Percentiles rank a stretch among this genome's conserved stretches.
These are phyloP conservation scores for Wolfiporia cocos DNA, from an alignment of 1,284 basidiomycete species.

Conservation along the genomic window DNA sequence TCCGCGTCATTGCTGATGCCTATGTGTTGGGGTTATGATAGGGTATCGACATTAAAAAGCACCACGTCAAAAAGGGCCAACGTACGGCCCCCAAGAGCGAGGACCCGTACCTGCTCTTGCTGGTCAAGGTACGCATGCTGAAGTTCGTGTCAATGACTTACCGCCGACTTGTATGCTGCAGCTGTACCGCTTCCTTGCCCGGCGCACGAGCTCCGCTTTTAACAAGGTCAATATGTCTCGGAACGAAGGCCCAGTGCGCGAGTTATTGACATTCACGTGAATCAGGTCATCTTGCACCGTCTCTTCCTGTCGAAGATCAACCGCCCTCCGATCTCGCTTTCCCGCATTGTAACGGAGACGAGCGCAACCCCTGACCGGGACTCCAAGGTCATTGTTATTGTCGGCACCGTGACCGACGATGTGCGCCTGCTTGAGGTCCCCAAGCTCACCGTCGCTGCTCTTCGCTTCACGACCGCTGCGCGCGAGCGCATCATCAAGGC, in stretches of 20 bases:
- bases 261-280: slow-evolving; percentile 9
- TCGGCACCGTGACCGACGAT: slow-evolving; percentile 96
- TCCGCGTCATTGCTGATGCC: slow-evolving; percentile 6
- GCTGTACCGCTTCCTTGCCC: slow-evolving; percentile 99
- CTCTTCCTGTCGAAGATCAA: slow-evolving; percentile 98
- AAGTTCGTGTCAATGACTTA: background rate
- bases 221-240: slow-evolving; percentile 70
- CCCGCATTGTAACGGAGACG: slow-evolving; percentile 83
- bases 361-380: slow-evolving; percentile 61
- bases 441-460: slow-evolving; percentile 91
- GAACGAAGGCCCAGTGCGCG: background rate
- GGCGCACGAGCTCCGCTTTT: slow-evolving; percentile 93
- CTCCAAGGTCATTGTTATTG: slow-evolving; percentile 84
- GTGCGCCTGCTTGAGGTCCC: slow-evolving; percentile 84
- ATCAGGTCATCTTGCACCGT: slow-evolving; percentile 86
- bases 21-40: too few relatives aligned
- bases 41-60: slow-evolving; percentile 97
- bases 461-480: slow-evolving; percentile 91
- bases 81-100: slow-evolving; percentile 96
- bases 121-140: slow-evolving; percentile 82
- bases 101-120: slow-evolving; percentile 97
- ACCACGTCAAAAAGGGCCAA: slow-evolving; percentile 99
- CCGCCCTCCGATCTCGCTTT: slow-evolving; percentile 94
- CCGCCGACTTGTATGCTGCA: slow-evolving; percentile 26
- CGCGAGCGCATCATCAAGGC: slow-evolving; percentile 94